These are phyloP conservation scores for Casuarina equisetifolia DNA, from an alignment of 306 rosid genomes.

Conservation along the genomic window DNA sequence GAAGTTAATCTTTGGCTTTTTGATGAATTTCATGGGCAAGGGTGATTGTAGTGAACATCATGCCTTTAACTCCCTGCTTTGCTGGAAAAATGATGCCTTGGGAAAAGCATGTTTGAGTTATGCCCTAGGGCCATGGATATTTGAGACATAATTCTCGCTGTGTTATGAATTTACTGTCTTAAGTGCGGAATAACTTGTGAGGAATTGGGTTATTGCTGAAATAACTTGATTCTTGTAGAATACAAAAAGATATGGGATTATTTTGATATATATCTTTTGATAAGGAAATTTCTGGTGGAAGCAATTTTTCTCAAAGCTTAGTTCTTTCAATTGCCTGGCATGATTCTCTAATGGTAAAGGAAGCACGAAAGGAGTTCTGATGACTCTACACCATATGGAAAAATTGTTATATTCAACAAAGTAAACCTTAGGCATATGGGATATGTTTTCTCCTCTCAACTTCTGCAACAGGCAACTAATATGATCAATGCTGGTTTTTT, in stretches of 20 bases:
- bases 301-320: background rate
- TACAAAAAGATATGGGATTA: background rate
- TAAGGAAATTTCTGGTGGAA: background rate
- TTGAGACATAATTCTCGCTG: background rate
- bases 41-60: background rate
- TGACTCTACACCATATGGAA: slow-evolving; percentile 4
- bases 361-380: slow-evolving; percentile 2
- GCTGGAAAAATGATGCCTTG: background rate
- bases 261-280: slow-evolving; percentile 5
- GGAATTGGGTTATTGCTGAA: background rate
- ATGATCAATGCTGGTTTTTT: background rate
- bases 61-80: background rate
- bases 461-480: background rate
- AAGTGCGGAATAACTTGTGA: background rate
- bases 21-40: background rate
- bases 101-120: background rate
- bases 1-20: background rate
- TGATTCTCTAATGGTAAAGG: slow-evolving; percentile 1
- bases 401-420: slow-evolving; percentile 2
- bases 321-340: background rate
- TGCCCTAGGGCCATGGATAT: background rate
- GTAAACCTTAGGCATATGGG: background rate
- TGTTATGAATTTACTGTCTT: background rate
- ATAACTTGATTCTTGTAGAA: background rate
- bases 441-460: background rate